Conservation (phyloP, 1,139 yeast species). For the Taiozyma onychis region DNA sequence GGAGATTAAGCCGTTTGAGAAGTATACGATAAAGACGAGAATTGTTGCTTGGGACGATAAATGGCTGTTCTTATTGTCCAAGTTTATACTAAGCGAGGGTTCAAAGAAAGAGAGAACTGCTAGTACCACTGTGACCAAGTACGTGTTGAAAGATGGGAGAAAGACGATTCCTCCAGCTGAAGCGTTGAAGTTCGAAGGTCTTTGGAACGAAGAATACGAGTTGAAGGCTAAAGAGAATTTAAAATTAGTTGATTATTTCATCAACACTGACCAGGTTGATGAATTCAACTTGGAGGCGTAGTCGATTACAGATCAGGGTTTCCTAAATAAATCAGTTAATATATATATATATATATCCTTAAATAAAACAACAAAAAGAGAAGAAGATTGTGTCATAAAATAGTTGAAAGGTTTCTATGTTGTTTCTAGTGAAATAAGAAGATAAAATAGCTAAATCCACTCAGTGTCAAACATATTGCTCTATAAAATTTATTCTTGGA, state of each 20-base stretch:
- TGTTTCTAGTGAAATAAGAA: no score
- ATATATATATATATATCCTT: no score
- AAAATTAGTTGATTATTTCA: conserved; percentile 29
- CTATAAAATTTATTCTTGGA: not conserved
- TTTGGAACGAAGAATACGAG: conserved; percentile 48
- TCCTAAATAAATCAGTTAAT: not conserved
- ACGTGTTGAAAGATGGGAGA: conserved; percentile 72
- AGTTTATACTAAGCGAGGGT: conserved; percentile 42
- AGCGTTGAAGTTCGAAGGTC: conserved; percentile 50
- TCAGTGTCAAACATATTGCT: no score
- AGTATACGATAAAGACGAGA: conserved; percentile 49
- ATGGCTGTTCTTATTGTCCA: conserved; percentile 72
- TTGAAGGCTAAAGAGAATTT: conserved; percentile 34
- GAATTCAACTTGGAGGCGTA: conserved; percentile 10
- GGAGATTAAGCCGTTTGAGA: conserved; percentile 65
- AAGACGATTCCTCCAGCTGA: conserved; percentile 64
- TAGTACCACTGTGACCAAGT: conserved; percentile 68
- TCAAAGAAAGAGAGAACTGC: conserved; percentile 36
- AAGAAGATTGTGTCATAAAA: no score
- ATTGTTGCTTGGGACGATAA: conserved; percentile 83
- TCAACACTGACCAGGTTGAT: conserved; percentile 30
- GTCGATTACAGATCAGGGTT: not conserved
- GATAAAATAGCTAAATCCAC: no score
- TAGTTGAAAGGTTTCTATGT: no score
- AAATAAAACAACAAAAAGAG: no score